Base-by-base conservation (phyloP, 495 filamentous ascomycete genomes). In the Ascobolus immersus region DNA sequence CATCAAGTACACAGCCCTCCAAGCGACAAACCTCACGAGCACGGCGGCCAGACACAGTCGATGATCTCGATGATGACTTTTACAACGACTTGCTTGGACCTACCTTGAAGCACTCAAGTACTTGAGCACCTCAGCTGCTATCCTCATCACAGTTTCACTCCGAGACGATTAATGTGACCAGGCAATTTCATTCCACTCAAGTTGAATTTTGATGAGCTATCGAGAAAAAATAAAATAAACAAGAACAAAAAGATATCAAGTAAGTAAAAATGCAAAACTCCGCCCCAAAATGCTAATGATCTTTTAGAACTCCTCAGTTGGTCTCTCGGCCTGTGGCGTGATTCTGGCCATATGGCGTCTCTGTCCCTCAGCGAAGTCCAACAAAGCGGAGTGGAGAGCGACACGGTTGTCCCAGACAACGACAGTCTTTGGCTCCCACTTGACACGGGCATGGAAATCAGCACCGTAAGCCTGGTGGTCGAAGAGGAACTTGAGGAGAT, bases 341-440 rank as follows among this genome's bases (percentile, higher is more conserved):
- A 90, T 75, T 23, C 80, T 59, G 2, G 77, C 79, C 34, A 89
- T 51, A 54, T 90, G 79, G 27, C 79, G 60, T 37, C 80, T 59
- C 54, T 74, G 66, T 2, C 77, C 77, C 54, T 66, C 67, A 35
- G 65, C 65, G 76, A 75, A 89, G 50, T 82, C 78, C 12, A 79
- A 48, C 21, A 77, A 55, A 4, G 74, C 77, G n/a, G 71, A 70
- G 51, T 86, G 77, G 33, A 65, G 60, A 9, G 77, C 79, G 3
- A 81, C 70, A 11, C 77, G 64, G 51, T 89, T 84, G 47, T 91
- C 81, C 69, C 80, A 90, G 8, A 91, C 72, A 6, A 91, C 76
- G 17, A 91, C 80, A 2, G 77, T 86, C 23, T 66, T 64, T 8
- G 68, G 63, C 41, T 73, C 65, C 79, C 79, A 91, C 41, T 73